These are phyloP conservation scores for Fagus crenata DNA, from an alignment of 306 rosid species.

Conservation along the genomic window DNA sequence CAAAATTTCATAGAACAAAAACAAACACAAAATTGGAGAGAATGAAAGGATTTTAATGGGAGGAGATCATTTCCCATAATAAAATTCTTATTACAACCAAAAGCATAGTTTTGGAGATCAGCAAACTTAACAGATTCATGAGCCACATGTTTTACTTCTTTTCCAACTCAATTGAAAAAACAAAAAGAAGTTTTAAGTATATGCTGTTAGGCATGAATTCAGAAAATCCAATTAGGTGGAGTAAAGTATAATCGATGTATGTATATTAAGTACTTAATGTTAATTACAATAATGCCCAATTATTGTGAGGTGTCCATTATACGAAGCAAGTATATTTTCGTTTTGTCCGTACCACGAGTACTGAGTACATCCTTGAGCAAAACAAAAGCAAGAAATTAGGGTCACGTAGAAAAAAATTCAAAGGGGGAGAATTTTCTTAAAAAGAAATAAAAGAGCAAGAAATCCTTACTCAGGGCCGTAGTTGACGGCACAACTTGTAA, in stretches of 20 bases:
- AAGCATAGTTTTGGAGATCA: no score
- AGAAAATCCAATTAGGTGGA: not conserved
- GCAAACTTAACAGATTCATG: no score
- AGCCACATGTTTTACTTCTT: no score
- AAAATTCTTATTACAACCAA: no score
- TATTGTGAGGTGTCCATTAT: no score
- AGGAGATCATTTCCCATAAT: no score
- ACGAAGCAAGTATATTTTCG: not conserved
- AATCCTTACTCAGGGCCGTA: not conserved
- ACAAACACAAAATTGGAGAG: no score
- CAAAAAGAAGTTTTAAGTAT: not conserved
- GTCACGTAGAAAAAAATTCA: not conserved
- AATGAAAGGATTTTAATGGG: no score
- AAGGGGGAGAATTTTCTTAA: not conserved
- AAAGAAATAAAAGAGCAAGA: not conserved
- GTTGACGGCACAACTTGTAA: constrained; percentile 45
- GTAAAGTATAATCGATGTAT: not conserved
- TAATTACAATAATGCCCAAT: not conserved
- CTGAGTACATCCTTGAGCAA: no score
- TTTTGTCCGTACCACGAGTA: not conserved
- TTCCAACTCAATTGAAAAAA: not conserved
- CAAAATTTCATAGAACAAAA: no score
- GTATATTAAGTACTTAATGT: not conserved
- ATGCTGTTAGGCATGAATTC: not conserved
- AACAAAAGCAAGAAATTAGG: not conserved